Evolutionary conservation across 2,329 filamentous ascomycete species (phyloP).

Genomic region (Pleomassaria siparia): DNA sequence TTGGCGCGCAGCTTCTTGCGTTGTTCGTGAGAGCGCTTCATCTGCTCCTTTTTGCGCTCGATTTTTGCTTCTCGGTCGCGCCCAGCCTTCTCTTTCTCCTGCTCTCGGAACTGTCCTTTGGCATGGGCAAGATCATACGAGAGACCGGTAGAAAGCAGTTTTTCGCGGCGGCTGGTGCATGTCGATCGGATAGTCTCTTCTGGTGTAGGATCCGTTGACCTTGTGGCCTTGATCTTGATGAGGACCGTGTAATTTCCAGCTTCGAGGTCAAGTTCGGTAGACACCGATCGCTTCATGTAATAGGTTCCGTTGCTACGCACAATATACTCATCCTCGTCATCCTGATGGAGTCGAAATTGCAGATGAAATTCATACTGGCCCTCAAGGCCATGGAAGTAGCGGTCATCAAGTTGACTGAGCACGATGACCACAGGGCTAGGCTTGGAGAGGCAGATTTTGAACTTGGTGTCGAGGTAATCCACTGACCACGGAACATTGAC

Average conservation of each 20-base stretch:
- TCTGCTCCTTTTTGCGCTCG: conserved; percentile 36
- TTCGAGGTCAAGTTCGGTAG: conserved; percentile 73
- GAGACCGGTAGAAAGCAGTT: conserved; percentile 69
- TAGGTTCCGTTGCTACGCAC: conserved; percentile 59
- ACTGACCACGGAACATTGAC: conserved; percentile 62
- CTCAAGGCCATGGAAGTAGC: conserved; percentile 61
- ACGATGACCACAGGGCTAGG: conserved; percentile 59
- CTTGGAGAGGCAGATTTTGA: conserved; percentile 56
- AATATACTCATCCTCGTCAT: conserved; percentile 62
- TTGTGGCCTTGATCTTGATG: conserved; percentile 71
- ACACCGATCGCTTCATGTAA: conserved; percentile 72
- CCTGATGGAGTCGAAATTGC: conserved; percentile 61
- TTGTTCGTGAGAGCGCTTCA: conserved; percentile 43
- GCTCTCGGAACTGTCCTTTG: conserved; percentile 60
- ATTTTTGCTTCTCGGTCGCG: conserved; percentile 42
- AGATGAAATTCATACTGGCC: conserved; percentile 60
- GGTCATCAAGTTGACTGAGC: conserved; percentile 60
- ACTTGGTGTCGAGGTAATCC: conserved; percentile 63
- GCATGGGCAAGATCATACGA: conserved; percentile 71
- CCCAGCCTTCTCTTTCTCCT: conserved; percentile 50
- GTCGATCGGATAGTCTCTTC: conserved; percentile 69
- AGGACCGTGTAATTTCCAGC: conserved; percentile 75
- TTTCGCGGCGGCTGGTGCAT: conserved; percentile 67
- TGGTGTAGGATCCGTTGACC: conserved; percentile 55
- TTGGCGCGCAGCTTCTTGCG: conserved; percentile 40